Evolutionary conservation across 1,284 basidiomycete species (phyloP), one percentile per base, ranked within the genome.

Genomic region (Ustilago trichophora): DNA sequence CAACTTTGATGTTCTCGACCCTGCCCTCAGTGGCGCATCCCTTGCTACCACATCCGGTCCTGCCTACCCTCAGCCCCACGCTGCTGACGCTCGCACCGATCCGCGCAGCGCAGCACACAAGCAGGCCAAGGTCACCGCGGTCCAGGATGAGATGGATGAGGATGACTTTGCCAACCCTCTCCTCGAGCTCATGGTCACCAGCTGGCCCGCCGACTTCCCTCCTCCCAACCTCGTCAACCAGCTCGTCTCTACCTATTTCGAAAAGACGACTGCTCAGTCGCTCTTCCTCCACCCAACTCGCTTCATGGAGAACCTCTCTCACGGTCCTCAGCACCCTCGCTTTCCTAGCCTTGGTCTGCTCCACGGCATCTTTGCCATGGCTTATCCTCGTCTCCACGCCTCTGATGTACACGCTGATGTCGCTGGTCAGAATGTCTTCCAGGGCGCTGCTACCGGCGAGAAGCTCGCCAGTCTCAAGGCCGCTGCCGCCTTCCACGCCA

Each of bases 191-290:
- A 64, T 73, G 49, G 55, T 72, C 31, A 58, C 72, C 11, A 64
- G 57, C 53, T 76, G 73, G 73, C 73, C 73, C 16, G 44, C 65
- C 12, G 73, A 76, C 38, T 73, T 76, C 33, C 73, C 73, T 2
- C 64, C 73, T 9, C 68, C 72, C 26, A 55, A 60, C 34, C 59
- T 66, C 38, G 72, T 76, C 45, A 57, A 65, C 41, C 54, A 58
- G 49, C 45, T 76, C 31, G 69, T 72, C 35, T 51, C 49, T 10
- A 62, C 54, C 33, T 74, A 69, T 33, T 72, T 74, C 27, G 68
- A 69, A 18, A 53, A 56, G 26, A 47, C 56, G 19, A 25, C 51
- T 3, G 58, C 53, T 6, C 63, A 70, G 46, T 59, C 65, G 40
- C 54, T 60, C 40, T 56, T 72, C 22, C 44, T 75, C 19, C 72